phyloP scores from a whole-genome alignment of 192 early-diverging fungal genomes.

The Podila epicladia region DNA sequence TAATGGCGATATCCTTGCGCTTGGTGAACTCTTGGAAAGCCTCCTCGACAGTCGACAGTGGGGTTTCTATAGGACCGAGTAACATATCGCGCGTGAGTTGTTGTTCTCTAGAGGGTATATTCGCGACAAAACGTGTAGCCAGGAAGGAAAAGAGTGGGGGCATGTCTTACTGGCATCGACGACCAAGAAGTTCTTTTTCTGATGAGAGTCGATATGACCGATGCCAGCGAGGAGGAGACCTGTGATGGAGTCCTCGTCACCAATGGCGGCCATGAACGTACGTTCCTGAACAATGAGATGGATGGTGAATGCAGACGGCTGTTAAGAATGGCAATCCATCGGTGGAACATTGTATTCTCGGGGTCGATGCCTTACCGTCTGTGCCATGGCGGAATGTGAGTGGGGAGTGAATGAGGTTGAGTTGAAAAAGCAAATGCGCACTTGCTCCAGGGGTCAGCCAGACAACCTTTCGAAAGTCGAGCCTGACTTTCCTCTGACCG shows the following conservation, averaged over 20 bases:
- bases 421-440: neutral
- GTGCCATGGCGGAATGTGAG: conserved; percentile 24
- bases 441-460: neutral
- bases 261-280: conserved; percentile 70
- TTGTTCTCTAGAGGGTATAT: too few relatives aligned
- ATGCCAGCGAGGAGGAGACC: conserved; percentile 98
- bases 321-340: neutral
- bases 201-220: conserved; percentile 93
- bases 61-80: conserved; percentile 64
- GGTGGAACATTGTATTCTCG: neutral
- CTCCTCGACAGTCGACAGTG: conserved; percentile 75
- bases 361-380: conserved; percentile 19
- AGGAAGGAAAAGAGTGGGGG: neutral
- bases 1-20: conserved; percentile 97
- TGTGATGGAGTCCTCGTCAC: conserved; percentile 91
- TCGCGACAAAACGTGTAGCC: too few relatives aligned
- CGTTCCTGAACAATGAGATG: conserved; percentile 53
- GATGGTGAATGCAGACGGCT: neutral
- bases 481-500: neutral
- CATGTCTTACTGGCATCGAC: conserved; percentile 88
- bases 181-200: conserved; percentile 95
- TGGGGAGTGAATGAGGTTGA: neutral
- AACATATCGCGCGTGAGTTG: too few relatives aligned
- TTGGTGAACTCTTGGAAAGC: conserved; percentile 89
- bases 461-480: neutral